Evolutionary conservation across 305 asterid genomes (phyloP), one percentile per base, ranked within the genome.

Genomic region (Plantago rigida): DNA sequence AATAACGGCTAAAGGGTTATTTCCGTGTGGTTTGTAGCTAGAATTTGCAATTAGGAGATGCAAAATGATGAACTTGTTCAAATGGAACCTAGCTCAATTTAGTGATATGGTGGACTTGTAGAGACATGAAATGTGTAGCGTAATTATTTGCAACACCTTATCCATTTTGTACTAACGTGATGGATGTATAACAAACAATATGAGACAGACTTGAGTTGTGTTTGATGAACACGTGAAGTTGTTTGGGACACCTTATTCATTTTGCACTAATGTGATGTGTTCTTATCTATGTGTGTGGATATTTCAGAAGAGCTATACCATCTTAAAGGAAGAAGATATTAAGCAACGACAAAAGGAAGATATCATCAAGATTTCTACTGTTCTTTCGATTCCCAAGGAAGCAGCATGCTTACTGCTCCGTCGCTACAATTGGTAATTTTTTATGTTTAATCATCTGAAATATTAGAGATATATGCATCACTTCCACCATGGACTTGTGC

Each of bases 281-380:
- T 29, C 12, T 19, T 62, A 42, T 73, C 51, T 62, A 56, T 69
- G 58, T 69, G 26, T 22, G 26, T 22, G 26, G 0, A 1, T 22
- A 1, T 22, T 80, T 53, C 83, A 84, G 97, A 84, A 85, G 82
- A 85, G 67, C 69, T 89, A 76, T 76, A 84, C 88, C 9, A 74
- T 87, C 56, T 74, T 87, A 76, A 87, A 82, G 70, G 94, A 89
- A 73, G 93, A 87, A 66, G 97, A 85, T 75, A 85, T 89, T 69
- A 73, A 34, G 13, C 81, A 75, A 66, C 84, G 85, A 28, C 97
- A 89, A 67, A 86, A 64, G 56, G 96, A 89, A 66, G 96, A 87
- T 75, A 80, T 89, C 53, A 79, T 77, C 60, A 78, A 68, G 76
- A 80, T 87, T 66, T 78, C 93, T 53, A 73, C 82, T 53, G 94